Conservation (phyloP, 2,329 filamentous ascomycete genomes). For the Nemania serpens region DNA sequence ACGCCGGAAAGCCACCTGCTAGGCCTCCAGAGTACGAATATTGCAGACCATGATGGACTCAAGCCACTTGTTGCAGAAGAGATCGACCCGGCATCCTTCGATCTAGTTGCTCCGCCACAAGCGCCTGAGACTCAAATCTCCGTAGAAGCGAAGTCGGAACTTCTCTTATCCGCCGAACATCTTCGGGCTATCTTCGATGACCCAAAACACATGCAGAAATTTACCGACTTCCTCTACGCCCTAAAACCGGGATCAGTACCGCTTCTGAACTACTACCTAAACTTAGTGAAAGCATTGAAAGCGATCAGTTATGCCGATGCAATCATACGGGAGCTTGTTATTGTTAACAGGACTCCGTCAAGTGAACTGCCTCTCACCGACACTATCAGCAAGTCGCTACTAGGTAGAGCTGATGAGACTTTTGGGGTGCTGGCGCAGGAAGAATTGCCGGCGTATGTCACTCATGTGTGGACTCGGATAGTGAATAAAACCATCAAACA, state of each 20-base stretch:
- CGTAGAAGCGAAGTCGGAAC: constrained; percentile 67
- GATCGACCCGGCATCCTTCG: constrained; percentile 46
- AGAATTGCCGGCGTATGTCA: constrained; percentile 73
- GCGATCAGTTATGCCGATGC: constrained; percentile 75
- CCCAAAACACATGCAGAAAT: constrained; percentile 64
- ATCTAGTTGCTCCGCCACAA: constrained; percentile 51
- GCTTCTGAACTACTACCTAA: constrained; percentile 72
- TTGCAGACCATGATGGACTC: constrained; percentile 39
- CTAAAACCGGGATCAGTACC: constrained; percentile 66
- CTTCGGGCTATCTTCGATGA: constrained; percentile 68
- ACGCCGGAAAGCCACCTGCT: constrained; percentile 24
- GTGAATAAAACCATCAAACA: constrained; percentile 72
- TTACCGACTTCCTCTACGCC: constrained; percentile 68
- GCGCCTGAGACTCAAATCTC: constrained; percentile 49
- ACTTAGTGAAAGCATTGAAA: constrained; percentile 70
- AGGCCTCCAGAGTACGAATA: constrained; percentile 36
- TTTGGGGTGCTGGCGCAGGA: constrained; percentile 68
- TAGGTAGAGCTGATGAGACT: constrained; percentile 66
- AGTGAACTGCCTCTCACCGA: constrained; percentile 53
- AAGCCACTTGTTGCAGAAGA: constrained; percentile 46
- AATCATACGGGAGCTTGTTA: constrained; percentile 63
- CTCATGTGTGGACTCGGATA: constrained; percentile 69
- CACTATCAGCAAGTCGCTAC: constrained; percentile 62
- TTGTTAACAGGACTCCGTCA: constrained; percentile 60
- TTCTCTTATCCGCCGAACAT: constrained; percentile 69